These are phyloP conservation scores for Acacia pycnantha DNA, from an alignment of 331 rosid species.

Conservation along the genomic window DNA sequence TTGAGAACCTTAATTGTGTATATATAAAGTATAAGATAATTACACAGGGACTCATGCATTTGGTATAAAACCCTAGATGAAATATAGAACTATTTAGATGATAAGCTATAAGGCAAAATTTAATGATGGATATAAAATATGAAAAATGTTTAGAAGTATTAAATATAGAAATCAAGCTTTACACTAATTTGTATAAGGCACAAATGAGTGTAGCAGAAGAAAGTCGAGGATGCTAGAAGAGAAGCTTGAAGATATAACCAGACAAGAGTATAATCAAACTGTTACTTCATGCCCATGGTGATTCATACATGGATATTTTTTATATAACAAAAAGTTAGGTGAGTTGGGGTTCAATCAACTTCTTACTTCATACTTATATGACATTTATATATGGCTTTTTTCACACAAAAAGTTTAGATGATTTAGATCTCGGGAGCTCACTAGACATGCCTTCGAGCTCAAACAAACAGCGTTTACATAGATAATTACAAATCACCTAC, in stretches of 20 bases:
- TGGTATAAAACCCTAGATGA: not conserved
- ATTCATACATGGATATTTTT: not conserved
- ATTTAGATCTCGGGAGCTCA: too few relatives aligned
- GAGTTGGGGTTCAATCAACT: too few relatives aligned
- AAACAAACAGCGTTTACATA: too few relatives aligned
- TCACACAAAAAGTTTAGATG: too few relatives aligned
- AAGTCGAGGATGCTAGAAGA: not conserved
- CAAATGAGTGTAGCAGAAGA: not conserved
- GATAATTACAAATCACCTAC: too few relatives aligned
- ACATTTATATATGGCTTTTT: too few relatives aligned
- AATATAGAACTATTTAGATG: too few relatives aligned
- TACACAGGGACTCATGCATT: not conserved
- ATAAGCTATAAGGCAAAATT: not conserved
- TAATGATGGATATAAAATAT: too few relatives aligned
- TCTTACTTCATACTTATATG: too few relatives aligned
- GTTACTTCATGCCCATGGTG: slow-evolving; percentile 16
- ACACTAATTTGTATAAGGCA: not conserved
- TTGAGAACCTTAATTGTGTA: not conserved
- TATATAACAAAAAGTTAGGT: too few relatives aligned
- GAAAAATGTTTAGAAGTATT: not conserved
- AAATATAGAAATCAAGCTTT: not conserved
- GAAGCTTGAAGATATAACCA: slow-evolving; percentile 39
- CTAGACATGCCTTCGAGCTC: too few relatives aligned
- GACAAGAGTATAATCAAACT: slow-evolving; percentile 36
- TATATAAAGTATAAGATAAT: too few relatives aligned